These are phyloP conservation scores for Microbotryum intermedium DNA, from an alignment of 1,284 basidiomycete genomes.

Conservation along the genomic window DNA sequence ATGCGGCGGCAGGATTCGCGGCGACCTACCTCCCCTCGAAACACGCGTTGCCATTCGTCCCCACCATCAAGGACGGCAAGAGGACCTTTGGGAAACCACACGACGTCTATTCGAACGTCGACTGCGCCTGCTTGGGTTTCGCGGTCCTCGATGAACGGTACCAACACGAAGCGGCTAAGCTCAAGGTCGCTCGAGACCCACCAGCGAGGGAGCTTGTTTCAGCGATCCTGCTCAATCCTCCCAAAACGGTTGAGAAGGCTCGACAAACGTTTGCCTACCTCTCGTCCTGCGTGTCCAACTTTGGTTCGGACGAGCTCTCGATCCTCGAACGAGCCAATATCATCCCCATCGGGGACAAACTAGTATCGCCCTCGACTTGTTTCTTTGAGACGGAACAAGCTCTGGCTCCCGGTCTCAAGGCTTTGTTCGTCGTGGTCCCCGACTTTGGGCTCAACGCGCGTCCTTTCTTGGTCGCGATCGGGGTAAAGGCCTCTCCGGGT, in stretches of 20 bases:
- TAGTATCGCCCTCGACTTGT: constrained; percentile 41
- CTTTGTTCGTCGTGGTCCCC: constrained; percentile 63
- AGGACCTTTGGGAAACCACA: constrained; percentile 56
- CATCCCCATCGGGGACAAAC: constrained; percentile 48
- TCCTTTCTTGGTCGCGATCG: constrained; percentile 74
- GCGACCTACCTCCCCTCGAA: constrained; percentile 20
- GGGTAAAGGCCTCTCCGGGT: constrained; percentile 79
- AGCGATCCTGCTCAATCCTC: constrained; percentile 56
- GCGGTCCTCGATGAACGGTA: constrained; percentile 53
- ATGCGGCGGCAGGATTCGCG: constrained; percentile 28
- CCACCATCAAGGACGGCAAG: constrained; percentile 52
- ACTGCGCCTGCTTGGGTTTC: constrained; percentile 70
- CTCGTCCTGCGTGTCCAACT: constrained; percentile 41
- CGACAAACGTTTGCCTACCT: constrained; percentile 67
- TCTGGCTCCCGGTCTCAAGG: constrained; percentile 52
- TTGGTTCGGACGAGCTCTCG: constrained; percentile 36
- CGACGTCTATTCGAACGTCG: constrained; percentile 66
- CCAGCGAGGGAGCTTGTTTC: constrained; percentile 56
- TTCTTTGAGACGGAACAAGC: constrained; percentile 28
- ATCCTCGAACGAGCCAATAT: constrained; percentile 38
- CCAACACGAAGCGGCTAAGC: constrained; percentile 56
- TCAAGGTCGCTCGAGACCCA: constrained; percentile 69
- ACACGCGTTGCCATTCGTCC: constrained; percentile 63
- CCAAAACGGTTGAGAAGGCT: constrained; percentile 52
- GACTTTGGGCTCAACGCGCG: constrained; percentile 80